Evolutionary conservation across 371 early-diverging fungal genomes (phyloP), one percentile per base, ranked within the genome.

Genomic region (Cokeromyces recurvatus): DNA sequence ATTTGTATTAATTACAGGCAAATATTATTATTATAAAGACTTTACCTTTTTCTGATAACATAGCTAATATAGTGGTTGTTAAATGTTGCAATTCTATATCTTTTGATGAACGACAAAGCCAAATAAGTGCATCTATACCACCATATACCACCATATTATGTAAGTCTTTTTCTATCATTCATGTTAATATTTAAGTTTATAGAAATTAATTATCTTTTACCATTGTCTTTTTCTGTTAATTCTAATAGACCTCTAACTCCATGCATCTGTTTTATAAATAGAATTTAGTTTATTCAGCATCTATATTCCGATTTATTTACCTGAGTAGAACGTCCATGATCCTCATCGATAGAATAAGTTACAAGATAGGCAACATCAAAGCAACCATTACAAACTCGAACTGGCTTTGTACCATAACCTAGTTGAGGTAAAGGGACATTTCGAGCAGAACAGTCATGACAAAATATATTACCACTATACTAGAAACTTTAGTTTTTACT

Each of bases 291-390:
- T 29, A 39, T 1, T 9, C 19, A 31, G 6, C 1, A 23, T 24
- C 29, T 8, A 5, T 29, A 8, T 29, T 29, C 11, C 11, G 5
- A 8, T 29, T 8, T 29, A 21, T 25, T 38, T 64, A 83, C 84
- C 64, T 81, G 81, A 8, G 79, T 81, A 2, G 77, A 71, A 25
- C 69, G 43, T 3, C 82, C 79, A 44, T 79, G 77, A 16, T 81
- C 84, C 51, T 79, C 80, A 35, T 78, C 78, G 48, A 79, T 67
- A 21, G 71, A 68, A 60, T 83, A 81, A 12, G 81, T 77, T 1
- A 83, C 78, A 14, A 81, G 55, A 46, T 81, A 83, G 0, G 81
- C 79, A 19, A 83, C 75, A 45, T 79, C 79, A 43, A 83, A 77
- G 49, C 84, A 83, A 23, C 69, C 66, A 38, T 71, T 77, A 47